These are phyloP conservation scores for Chalara sp. DNA, from an alignment of 2,329 filamentous ascomycete species.

Conservation along the genomic window DNA sequence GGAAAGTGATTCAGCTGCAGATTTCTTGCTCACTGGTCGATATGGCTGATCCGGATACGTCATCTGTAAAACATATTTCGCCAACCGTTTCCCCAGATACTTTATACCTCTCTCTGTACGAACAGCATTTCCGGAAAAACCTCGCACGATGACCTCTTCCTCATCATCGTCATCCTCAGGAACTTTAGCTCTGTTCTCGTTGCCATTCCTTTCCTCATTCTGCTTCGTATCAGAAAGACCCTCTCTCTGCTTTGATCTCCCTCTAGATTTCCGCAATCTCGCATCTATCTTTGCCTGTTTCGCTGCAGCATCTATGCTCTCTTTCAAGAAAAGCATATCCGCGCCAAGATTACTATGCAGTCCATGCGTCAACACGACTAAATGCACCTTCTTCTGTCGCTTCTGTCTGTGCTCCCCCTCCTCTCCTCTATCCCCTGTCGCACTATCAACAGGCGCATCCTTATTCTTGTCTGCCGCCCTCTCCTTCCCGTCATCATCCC, in stretches of 20 bases:
- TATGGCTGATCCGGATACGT: conserved; percentile 94
- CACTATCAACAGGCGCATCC: conserved; percentile 19
- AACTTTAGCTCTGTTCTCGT: conserved; percentile 9
- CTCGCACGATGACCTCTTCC: conserved; percentile 81
- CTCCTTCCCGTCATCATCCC: conserved; percentile 32
- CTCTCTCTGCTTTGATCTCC: conserved; percentile 28
- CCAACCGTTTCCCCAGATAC: conserved; percentile 89
- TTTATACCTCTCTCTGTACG: conserved; percentile 94
- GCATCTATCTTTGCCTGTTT: conserved; percentile 67
- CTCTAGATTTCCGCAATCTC: conserved; percentile 50
- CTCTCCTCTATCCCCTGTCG: conserved; percentile 15
- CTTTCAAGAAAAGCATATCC: conserved; percentile 95
- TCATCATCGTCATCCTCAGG: conserved; percentile 48
- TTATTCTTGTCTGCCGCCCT: conserved; percentile 17
- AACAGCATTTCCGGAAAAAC: conserved; percentile 83
- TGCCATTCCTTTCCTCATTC: conserved; percentile 15
- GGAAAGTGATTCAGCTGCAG: conserved; percentile 35
- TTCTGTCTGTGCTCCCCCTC: conserved; percentile 27
- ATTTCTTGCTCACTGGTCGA: conserved; percentile 52
- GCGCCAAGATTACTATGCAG: conserved; percentile 92
- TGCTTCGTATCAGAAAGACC: conserved; percentile 7
- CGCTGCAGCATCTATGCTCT: conserved; percentile 84
- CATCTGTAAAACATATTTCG: conserved; percentile 81
- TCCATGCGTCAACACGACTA: conserved; percentile 90
- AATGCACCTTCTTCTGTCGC: conserved; percentile 73